Conservation (phyloP, 441 rosid species). For the Sinapis alba region DNA sequence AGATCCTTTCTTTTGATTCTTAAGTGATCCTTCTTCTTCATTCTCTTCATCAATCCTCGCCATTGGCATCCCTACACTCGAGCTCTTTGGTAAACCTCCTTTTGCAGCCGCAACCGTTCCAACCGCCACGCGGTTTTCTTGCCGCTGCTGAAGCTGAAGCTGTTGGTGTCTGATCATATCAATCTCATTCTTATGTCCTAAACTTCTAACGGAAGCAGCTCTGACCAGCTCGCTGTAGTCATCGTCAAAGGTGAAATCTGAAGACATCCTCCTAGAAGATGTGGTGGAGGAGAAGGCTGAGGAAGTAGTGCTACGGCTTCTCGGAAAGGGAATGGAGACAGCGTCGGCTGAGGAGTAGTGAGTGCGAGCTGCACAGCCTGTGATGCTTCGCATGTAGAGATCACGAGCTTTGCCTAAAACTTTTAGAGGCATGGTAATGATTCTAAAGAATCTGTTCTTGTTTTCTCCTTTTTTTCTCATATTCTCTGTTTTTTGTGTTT, state of each 20-base stretch:
- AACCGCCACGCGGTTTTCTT: neutral
- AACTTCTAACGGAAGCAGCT: constrained; percentile 66
- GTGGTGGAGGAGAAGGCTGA: constrained; percentile 41
- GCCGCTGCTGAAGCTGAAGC: constrained; percentile 2
- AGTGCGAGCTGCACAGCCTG: constrained; percentile 49
- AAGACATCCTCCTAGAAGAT: constrained; percentile 29
- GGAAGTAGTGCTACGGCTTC: constrained; percentile 65
- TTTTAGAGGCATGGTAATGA: constrained; percentile 54
- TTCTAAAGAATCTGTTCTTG: constrained; percentile 48
- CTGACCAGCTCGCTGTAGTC: constrained; percentile 69
- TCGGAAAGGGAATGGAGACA: constrained; percentile 46
- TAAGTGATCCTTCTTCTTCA: constrained; percentile 44
- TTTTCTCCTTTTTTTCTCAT: constrained; percentile 42
- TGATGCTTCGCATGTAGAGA: constrained; percentile 70
- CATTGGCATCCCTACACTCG: constrained; percentile 78
- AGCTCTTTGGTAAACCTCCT: constrained; percentile 60
- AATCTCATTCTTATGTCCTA: constrained; percentile 56
- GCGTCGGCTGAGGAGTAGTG: constrained; percentile 36
- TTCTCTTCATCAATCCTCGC: constrained; percentile 73
- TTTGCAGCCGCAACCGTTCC: neutral
- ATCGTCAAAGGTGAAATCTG: constrained; percentile 34
- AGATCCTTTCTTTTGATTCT: constrained; percentile 25
- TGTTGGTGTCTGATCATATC: constrained; percentile 48
- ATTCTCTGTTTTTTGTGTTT: neutral
- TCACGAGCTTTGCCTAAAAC: constrained; percentile 70